phyloP scores from a whole-genome alignment of 2,329 filamentous ascomycete genomes.

The Diatrype stigma region DNA sequence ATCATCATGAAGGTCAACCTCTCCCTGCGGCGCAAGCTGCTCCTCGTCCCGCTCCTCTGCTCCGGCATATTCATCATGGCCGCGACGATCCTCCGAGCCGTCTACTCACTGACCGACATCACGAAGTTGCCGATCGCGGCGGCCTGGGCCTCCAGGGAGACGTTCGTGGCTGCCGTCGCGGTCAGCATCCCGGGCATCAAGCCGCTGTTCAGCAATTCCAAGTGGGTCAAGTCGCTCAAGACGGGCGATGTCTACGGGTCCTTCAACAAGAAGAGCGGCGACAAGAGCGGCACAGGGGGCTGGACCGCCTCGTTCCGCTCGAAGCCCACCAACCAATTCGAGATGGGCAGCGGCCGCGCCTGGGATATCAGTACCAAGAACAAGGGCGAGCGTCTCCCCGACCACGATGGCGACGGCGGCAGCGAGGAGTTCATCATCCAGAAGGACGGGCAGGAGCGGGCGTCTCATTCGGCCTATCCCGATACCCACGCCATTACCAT shows the following conservation, averaged over 20 bases:
- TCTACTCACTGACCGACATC: slow-evolving; percentile 1
- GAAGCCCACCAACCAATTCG: background rate
- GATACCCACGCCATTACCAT: background rate
- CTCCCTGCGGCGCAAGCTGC: background rate
- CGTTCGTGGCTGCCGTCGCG: slow-evolving; percentile 3
- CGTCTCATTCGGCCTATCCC: background rate
- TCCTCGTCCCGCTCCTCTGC: slow-evolving; percentile 1
- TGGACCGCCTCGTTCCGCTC: background rate
- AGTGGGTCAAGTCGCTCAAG: background rate
- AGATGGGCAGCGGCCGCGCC: background rate
- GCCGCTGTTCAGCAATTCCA: slow-evolving; percentile 2
- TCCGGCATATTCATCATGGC: slow-evolving; percentile 4
- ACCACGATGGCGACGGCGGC: background rate
- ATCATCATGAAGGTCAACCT: slow-evolving; percentile 4
- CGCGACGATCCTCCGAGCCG: background rate
- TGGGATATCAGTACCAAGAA: background rate
- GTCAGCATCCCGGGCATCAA: slow-evolving; percentile 4
- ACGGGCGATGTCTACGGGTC: background rate
- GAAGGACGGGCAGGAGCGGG: background rate
- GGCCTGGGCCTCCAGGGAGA: slow-evolving; percentile 4
- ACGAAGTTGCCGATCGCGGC: background rate
- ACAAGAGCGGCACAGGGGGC: background rate
- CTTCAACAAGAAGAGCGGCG: background rate
- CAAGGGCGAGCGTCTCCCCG: background rate
- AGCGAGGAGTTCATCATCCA: background rate